Conservation (phyloP, 2,329 filamentous ascomycete genomes). For the Chaetomium olivaceum region DNA sequence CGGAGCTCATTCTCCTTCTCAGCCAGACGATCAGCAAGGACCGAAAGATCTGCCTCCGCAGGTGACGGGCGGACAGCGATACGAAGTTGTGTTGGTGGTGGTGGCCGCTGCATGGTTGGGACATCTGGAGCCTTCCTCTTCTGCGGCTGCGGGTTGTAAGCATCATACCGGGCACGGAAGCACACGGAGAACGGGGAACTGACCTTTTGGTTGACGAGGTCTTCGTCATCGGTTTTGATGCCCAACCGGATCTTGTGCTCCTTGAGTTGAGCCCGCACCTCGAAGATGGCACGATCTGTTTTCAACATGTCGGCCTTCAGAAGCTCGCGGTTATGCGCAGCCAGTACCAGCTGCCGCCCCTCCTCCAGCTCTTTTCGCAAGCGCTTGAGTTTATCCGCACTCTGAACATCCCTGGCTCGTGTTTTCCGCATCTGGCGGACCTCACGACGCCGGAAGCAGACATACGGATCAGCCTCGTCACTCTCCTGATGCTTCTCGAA, state of each 20-base stretch:
- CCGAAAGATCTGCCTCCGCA: slow-evolving; percentile 75
- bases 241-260: slow-evolving; percentile 83
- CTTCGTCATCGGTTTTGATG: slow-evolving; percentile 91
- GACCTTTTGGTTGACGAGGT: slow-evolving; percentile 92
- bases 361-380: slow-evolving; percentile 89
- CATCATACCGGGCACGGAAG: slow-evolving; percentile 24
- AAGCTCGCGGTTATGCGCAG: slow-evolving; percentile 78
- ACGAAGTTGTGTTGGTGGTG: slow-evolving; percentile 65
- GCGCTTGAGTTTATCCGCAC: slow-evolving; percentile 90
- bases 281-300: slow-evolving; percentile 75
- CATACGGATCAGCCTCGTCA: slow-evolving; percentile 94
- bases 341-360: slow-evolving; percentile 74
- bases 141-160: slow-evolving; percentile 58
- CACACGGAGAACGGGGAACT: slow-evolving; percentile 35
- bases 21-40: slow-evolving; percentile 72
- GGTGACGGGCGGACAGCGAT: slow-evolving; percentile 68
- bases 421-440: slow-evolving; percentile 94
- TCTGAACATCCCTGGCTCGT: slow-evolving; percentile 86
- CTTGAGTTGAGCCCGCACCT: slow-evolving; percentile 79
- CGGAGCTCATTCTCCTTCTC: slow-evolving; percentile 82
- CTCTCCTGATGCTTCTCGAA: slow-evolving; percentile 93
- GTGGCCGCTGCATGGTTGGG: slow-evolving; percentile 59
- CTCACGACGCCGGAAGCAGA: slow-evolving; percentile 95
- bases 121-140: slow-evolving; percentile 68
- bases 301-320: slow-evolving; percentile 75